Percentiles rank a stretch among this genome's conserved stretches.
Evolutionary conservation across 2,329 filamentous ascomycete species (phyloP).

Genomic region (Nectriaceae sp.): DNA sequence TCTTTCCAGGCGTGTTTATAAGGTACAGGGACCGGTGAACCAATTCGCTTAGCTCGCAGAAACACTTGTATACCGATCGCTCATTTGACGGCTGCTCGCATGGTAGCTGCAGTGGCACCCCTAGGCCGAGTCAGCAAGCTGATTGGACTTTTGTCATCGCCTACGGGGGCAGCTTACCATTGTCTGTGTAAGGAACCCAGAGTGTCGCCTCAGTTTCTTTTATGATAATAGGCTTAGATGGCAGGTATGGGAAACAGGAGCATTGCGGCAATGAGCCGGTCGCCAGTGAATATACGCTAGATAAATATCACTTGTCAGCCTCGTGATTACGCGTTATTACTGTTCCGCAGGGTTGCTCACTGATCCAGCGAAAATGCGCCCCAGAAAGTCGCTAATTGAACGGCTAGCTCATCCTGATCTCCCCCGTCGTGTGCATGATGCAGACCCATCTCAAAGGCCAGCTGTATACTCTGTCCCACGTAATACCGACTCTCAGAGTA

Average conservation of each 20-base stretch:
- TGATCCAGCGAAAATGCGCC: slow-evolving; percentile 64
- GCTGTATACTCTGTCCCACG: slow-evolving; percentile 69
- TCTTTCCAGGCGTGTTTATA: slow-evolving; percentile 69
- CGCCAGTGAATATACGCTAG: slow-evolving; percentile 66
- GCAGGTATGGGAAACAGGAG: slow-evolving; percentile 57
- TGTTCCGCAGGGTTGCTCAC: slow-evolving; percentile 41
- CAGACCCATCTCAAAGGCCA: slow-evolving; percentile 72
- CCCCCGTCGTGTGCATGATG: slow-evolving; percentile 54
- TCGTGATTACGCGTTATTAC: slow-evolving; percentile 19
- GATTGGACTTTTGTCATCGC: too few species aligned
- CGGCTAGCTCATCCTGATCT: slow-evolving; percentile 57
- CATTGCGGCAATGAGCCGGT: slow-evolving; percentile 63
- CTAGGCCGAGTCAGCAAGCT: too few species aligned
- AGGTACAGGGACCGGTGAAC: slow-evolving; percentile 72
- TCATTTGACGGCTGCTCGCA: slow-evolving; percentile 68
- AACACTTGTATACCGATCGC: slow-evolving; percentile 66
- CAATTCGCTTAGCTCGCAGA: slow-evolving; percentile 72
- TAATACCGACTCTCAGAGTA: slow-evolving; percentile 75
- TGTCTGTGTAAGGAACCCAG: slow-evolving; percentile 61
- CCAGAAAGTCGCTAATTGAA: slow-evolving; percentile 62
- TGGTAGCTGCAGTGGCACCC: slow-evolving; percentile 55
- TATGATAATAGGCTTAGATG: slow-evolving; percentile 62
- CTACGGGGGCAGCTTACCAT: slow-evolving; percentile 55
- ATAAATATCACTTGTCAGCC: too few species aligned
- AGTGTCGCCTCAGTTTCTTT: slow-evolving; percentile 60